Conservation (phyloP, 2,329 filamentous ascomycete species). For the Emergomyces orientalis region DNA sequence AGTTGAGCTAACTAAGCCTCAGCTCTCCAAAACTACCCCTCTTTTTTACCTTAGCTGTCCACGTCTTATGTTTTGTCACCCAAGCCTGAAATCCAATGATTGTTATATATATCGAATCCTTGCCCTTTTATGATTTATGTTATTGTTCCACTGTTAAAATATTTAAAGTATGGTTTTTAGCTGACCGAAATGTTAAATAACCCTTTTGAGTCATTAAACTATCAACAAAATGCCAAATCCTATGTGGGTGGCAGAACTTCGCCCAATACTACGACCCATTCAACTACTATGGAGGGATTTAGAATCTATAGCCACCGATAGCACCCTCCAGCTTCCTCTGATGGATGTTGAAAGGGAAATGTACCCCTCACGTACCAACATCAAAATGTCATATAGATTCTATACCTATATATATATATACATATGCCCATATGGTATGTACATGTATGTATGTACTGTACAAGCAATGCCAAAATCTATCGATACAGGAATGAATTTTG, state of each 20-base stretch:
- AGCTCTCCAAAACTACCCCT: too few species aligned
- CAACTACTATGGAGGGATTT: background rate
- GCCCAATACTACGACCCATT: background rate
- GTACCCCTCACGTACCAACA: background rate
- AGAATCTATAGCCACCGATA: background rate
- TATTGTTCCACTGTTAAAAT: background rate
- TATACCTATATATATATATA: conserved; percentile 1
- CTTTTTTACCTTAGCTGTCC: too few species aligned
- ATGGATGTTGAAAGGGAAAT: too few species aligned
- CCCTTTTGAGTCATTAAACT: background rate
- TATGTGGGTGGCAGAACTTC: too few species aligned
- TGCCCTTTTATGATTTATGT: background rate
- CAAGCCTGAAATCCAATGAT: background rate
- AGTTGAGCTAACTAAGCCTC: too few species aligned
- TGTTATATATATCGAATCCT: background rate
- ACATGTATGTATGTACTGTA: background rate
- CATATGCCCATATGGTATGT: background rate
- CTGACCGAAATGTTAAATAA: background rate
- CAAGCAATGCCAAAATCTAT: conserved; percentile 4
- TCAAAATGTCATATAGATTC: background rate
- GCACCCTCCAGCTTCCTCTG: background rate
- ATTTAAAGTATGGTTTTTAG: background rate
- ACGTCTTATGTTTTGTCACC: background rate
- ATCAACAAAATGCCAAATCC: background rate
- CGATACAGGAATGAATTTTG: conserved; percentile 1